These are phyloP conservation scores for Trypanosomatidae sp. DNA, from an alignment of 208 protist species.

Conservation along the genomic window DNA sequence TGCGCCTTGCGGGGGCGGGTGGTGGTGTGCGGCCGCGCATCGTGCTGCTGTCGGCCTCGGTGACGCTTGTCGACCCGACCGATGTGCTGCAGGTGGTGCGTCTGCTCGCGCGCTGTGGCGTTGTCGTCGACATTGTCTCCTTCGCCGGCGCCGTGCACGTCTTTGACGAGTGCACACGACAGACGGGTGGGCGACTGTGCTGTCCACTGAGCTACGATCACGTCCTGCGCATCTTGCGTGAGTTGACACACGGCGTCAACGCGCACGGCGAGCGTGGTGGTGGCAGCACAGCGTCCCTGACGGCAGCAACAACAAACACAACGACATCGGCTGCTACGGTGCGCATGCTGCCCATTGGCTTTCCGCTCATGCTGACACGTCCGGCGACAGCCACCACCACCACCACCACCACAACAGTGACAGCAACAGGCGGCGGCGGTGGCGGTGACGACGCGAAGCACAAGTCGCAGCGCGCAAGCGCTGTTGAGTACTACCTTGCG, in stretches of 20 bases:
- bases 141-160: slow-evolving; percentile 73
- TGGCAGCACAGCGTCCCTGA: not conserved
- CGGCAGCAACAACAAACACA: not conserved
- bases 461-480: no score
- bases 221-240: slow-evolving; percentile 28
- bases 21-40: slow-evolving; percentile 39
- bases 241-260: slow-evolving; percentile 5
- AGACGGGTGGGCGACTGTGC: slow-evolving; percentile 41
- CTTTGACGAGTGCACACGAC: slow-evolving; percentile 30
- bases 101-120: slow-evolving; percentile 17
- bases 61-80: slow-evolving; percentile 66
- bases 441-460: not conserved
- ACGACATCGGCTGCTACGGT: slow-evolving; percentile 3
- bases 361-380: slow-evolving; percentile 27
- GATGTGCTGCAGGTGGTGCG: slow-evolving; percentile 61
- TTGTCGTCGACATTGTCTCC: slow-evolving; percentile 51
- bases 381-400: not conserved
- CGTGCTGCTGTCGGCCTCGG: slow-evolving; percentile 49
- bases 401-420: not conserved
- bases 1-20: slow-evolving; percentile 5
- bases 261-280: not conserved
- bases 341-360: slow-evolving; percentile 46
- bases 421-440: not conserved
- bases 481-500: slow-evolving; percentile 20
- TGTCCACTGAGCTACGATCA: slow-evolving; percentile 77